Evolutionary conservation across 257 asterid genomes (phyloP), one percentile per base, ranked within the genome.

Genomic region (Capsicum baccatum): DNA sequence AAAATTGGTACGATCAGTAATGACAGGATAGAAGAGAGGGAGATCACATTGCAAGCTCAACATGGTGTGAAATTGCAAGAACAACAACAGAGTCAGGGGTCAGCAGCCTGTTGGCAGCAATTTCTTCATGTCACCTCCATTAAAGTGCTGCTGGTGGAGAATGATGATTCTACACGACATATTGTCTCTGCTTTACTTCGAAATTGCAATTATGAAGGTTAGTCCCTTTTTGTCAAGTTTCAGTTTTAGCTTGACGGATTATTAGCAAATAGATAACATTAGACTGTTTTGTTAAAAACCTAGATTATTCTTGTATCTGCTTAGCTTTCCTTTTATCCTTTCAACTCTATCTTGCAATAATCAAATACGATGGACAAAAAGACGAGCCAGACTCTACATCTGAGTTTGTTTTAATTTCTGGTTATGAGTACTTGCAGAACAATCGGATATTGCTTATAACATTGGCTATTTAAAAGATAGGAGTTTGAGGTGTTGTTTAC

Each of bases 151-250:
- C 91, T 96, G 85, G 98, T 96, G 91, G 99, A 96, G 88, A 85
- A 90, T 71, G 99, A 96, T 84, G 92, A 93, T 86, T 96, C 89
- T 79, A 96, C 99, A 0, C 93, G 99, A 66, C 97, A 91, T 85
- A 88, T 96, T 64, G 97, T 96, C 87, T 84, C 97, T 87, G 99
- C 99, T 84, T 85, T 96, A 87, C 98, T 96, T 57, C 87, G 92
- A 74, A 96, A 96, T 89, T 96, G 99, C 91, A 93, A 92, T 80
- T 96, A 94, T 83, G 98, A 94, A 91, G 99, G 98, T 94, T 74
- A 19, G 79, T 55, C 52, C n/a, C n/a, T 21, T 63, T 63, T 15
- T n/a, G 48, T 47, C 79, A 8, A 48, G 84, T 63, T 81, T 33
- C 9, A 48, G 79, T 16, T 9, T 48, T 54, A 26, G 82, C 82